These are phyloP conservation scores for Elongisporangium prolatum DNA, from an alignment of 352 stramenopile genomes.

Conservation along the genomic window DNA sequence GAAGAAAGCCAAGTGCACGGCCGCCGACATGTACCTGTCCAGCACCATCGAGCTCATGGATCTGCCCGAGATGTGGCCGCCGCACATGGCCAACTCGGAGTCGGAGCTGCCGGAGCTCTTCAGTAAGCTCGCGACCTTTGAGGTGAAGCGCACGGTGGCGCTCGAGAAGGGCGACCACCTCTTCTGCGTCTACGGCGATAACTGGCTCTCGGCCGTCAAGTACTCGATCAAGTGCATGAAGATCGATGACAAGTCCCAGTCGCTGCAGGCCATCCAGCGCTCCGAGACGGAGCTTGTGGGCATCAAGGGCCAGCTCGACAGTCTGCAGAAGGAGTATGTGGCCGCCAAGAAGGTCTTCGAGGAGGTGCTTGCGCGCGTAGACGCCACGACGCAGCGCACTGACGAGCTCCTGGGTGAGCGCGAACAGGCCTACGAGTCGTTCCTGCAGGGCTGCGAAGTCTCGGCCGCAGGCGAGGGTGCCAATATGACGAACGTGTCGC, in stretches of 20 bases:
- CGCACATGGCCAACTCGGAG: constrained; percentile 42
- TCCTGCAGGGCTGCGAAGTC: constrained; percentile 58
- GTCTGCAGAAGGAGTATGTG: constrained; percentile 73
- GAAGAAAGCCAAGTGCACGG: constrained; percentile 77
- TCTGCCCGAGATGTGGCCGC: constrained; percentile 74
- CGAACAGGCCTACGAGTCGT: constrained; percentile 70
- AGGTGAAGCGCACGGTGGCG: constrained; percentile 73
- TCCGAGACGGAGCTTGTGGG: constrained; percentile 68
- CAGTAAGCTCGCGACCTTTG: constrained; percentile 77
- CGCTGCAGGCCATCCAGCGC: constrained; percentile 64
- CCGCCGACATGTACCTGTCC: constrained; percentile 84
- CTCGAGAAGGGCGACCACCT: constrained; percentile 80
- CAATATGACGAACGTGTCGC: background rate
- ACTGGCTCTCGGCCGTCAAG: constrained; percentile 84
- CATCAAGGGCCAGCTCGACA: constrained; percentile 76
- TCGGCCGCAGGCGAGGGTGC: constrained; percentile 13
- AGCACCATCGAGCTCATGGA: constrained; percentile 86
- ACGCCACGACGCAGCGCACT: constrained; percentile 66
- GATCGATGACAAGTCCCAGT: constrained; percentile 49
- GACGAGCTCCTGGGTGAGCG: constrained; percentile 68
- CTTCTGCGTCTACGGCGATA: constrained; percentile 87
- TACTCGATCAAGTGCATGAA: constrained; percentile 87
- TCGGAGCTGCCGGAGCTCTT: constrained; percentile 81
- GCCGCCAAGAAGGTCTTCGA: constrained; percentile 80
- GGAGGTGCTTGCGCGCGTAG: constrained; percentile 57